Percentiles rank a stretch among this genome's conserved stretches.
phyloP scores from a whole-genome alignment of 1,284 basidiomycete genomes.

The Cerioporus squamosus region DNA sequence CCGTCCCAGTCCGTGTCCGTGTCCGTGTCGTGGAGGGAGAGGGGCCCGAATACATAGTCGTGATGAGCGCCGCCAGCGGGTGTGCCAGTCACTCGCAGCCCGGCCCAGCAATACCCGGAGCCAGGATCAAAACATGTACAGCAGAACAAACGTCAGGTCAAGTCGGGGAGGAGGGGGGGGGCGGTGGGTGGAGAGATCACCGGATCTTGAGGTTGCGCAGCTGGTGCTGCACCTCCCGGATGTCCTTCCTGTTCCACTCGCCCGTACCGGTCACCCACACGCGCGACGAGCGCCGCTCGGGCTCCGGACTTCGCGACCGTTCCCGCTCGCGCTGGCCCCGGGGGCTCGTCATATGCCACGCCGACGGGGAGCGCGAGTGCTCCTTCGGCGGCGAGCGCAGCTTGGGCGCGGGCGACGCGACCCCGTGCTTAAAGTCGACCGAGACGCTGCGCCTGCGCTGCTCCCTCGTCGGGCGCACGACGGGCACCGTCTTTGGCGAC shows the following conservation, averaged over 20 bases:
- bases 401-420: neutral
- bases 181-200: slow-evolving; percentile 19
- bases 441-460: slow-evolving; percentile 27
- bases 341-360: neutral
- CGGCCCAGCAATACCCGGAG: too few species aligned
- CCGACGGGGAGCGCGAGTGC: neutral
- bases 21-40: too few species aligned
- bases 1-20: too few species aligned
- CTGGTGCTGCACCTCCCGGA: slow-evolving; percentile 36
- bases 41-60: too few species aligned
- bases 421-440: slow-evolving; percentile 22
- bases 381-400: neutral
- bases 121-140: too few species aligned
- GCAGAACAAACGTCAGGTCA: too few species aligned
- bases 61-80: too few species aligned
- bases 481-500: neutral
- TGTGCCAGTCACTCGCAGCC: too few species aligned
- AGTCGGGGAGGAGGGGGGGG: slow-evolving; percentile 10
- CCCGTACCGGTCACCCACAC: slow-evolving; percentile 34
- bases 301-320: neutral
- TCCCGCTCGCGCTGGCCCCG: neutral
- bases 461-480: neutral
- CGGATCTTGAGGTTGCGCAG: slow-evolving; percentile 28
- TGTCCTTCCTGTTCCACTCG: slow-evolving; percentile 39
- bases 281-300: slow-evolving; percentile 13